Evolutionary conservation across 1,139 yeast species (phyloP).

Genomic region (Nadsonia starkeyi-henricii): DNA sequence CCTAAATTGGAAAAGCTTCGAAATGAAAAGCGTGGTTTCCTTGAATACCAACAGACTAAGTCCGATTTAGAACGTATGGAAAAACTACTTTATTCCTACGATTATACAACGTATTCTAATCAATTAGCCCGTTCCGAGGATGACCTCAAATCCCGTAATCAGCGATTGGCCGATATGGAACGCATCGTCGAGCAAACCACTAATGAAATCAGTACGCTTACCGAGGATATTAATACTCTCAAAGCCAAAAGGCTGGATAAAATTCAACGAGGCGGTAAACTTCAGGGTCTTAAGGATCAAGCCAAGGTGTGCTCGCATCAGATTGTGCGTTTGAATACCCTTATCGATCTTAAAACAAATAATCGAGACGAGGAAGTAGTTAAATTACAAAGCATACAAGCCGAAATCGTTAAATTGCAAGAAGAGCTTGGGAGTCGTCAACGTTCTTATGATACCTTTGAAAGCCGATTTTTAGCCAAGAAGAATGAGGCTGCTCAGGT

Average conservation of each 20-base stretch:
- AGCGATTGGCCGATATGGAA: slow-evolving; percentile 10
- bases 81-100: slow-evolving; percentile 66
- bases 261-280: slow-evolving; percentile 44
- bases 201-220: slow-evolving; percentile 44
- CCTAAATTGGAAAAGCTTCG: slow-evolving; percentile 79
- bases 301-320: slow-evolving; percentile 53
- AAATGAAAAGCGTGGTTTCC: slow-evolving; percentile 64
- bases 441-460: slow-evolving; percentile 1
- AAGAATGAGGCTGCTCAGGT: slow-evolving; percentile 29
- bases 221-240: slow-evolving; percentile 45
- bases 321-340: slow-evolving; percentile 52
- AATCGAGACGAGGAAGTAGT: slow-evolving; percentile 37
- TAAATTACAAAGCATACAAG: slow-evolving; percentile 13
- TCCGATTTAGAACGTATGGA: slow-evolving; percentile 65
- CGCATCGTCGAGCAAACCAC: slow-evolving; percentile 31
- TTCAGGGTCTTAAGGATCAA: slow-evolving; percentile 44
- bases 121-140: slow-evolving; percentile 18
- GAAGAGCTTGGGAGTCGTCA: slow-evolving; percentile 3
- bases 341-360: slow-evolving; percentile 43
- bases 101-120: slow-evolving; percentile 35
- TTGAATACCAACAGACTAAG: slow-evolving; percentile 79
- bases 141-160: slow-evolving; percentile 22
- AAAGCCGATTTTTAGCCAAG: slow-evolving; percentile 3
- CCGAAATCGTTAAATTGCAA: slow-evolving; percentile 1
- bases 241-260: slow-evolving; percentile 45